phyloP scores from a whole-genome alignment of 768 basidiomycete species.

The Kwoniella dendrophila region DNA sequence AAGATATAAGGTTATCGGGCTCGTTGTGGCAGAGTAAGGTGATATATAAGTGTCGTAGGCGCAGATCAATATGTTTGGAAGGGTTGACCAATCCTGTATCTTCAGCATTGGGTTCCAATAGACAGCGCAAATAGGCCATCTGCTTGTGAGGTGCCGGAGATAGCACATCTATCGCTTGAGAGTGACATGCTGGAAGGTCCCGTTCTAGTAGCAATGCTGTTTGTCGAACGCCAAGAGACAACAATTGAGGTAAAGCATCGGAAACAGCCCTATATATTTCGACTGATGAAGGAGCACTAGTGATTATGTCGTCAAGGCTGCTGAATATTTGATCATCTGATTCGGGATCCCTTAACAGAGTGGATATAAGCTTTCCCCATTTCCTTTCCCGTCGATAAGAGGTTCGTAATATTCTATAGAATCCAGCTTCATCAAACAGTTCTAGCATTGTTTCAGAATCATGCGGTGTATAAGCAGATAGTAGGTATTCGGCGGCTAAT shows the following conservation, averaged over 20 bases:
- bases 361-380: conserved; percentile 74
- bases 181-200: conserved; percentile 69
- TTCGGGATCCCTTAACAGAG: conserved; percentile 74
- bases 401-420: conserved; percentile 83
- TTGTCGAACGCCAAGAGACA: conserved; percentile 64
- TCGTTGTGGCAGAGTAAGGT: conserved; percentile 73
- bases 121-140: conserved; percentile 73
- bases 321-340: conserved; percentile 63
- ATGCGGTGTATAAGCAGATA: conserved; percentile 86
- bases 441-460: conserved; percentile 68
- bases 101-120: conserved; percentile 65
- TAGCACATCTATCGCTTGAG: conserved; percentile 64
- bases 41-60: conserved; percentile 65
- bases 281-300: conserved; percentile 6
- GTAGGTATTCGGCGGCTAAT: conserved; percentile 86
- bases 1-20: conserved; percentile 66
- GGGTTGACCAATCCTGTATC: background rate
- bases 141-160: conserved; percentile 62
- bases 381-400: conserved; percentile 74
- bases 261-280: conserved; percentile 58
- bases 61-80: conserved; percentile 60
- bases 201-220: conserved; percentile 76
- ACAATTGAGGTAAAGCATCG: conserved; percentile 67
- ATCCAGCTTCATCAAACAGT: conserved; percentile 79
- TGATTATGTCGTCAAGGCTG: conserved; percentile 68